These are phyloP conservation scores for Cyclocybe aegerita DNA, from an alignment of 768 basidiomycete species.

Conservation along the genomic window DNA sequence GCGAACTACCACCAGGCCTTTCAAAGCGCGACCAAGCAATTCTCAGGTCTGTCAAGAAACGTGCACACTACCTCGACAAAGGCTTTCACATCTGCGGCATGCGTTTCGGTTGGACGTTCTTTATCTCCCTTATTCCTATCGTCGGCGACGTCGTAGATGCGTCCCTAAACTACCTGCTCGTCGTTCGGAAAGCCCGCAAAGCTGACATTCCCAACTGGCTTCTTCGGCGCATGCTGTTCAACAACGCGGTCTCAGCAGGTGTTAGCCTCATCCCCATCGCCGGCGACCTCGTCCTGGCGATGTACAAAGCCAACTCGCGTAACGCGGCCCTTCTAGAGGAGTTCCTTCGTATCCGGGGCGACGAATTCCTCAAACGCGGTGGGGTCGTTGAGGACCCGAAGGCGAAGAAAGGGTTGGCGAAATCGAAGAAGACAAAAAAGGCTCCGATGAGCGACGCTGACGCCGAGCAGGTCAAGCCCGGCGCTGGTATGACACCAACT, in stretches of 20 bases:
- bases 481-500: slow-evolving; percentile 43
- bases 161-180: slow-evolving; percentile 69
- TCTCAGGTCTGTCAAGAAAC: slow-evolving; percentile 67
- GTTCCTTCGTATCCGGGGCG: slow-evolving; percentile 75
- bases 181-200: slow-evolving; percentile 72
- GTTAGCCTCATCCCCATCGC: slow-evolving; percentile 68
- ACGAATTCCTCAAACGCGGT: slow-evolving; percentile 60
- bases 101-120: slow-evolving; percentile 84
- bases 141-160: slow-evolving; percentile 67
- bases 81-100: slow-evolving; percentile 79
- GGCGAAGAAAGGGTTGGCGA: slow-evolving; percentile 18
- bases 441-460: slow-evolving; percentile 29
- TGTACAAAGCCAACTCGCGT: slow-evolving; percentile 85
- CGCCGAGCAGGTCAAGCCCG: slow-evolving; percentile 49
- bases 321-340: slow-evolving; percentile 88
- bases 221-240: slow-evolving; percentile 67
- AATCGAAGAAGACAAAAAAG: slow-evolving; percentile 13
- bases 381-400: slow-evolving; percentile 25
- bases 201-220: slow-evolving; percentile 74
- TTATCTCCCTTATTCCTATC: slow-evolving; percentile 74
- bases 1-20: slow-evolving; percentile 72
- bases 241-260: slow-evolving; percentile 67
- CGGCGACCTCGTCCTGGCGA: slow-evolving; percentile 75
- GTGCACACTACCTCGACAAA: slow-evolving; percentile 88
- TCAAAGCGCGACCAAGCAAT: slow-evolving; percentile 74